Conservation (phyloP, 805 yeast species). For the Teunomyces kruisii region DNA sequence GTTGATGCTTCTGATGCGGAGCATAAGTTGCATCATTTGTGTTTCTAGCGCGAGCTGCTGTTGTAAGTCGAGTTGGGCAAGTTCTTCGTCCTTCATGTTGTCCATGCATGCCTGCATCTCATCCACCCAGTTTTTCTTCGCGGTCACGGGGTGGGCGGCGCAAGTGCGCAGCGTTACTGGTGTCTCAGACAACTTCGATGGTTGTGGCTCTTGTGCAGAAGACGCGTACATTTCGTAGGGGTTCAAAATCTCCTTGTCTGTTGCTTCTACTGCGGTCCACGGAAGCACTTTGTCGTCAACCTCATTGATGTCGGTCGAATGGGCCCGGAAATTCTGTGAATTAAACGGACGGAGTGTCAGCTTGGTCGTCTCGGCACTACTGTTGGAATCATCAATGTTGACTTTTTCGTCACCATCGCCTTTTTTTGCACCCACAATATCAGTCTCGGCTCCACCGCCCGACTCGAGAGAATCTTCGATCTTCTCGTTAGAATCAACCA, state of each 20-base stretch:
- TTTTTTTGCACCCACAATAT: not conserved
- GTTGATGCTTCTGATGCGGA: conserved; percentile 26
- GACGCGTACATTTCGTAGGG: not conserved
- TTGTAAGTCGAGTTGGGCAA: conserved; percentile 14
- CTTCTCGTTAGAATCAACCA: not conserved
- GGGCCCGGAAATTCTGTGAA: not conserved
- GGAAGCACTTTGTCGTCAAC: no score
- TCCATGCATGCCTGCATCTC: not conserved
- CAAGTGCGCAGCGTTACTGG: not conserved
- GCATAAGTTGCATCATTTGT: conserved; percentile 30
- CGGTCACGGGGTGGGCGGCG: no score
- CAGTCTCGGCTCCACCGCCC: not conserved
- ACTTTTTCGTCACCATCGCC: no score
- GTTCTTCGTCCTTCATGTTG: conserved; percentile 10
- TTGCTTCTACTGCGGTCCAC: no score
- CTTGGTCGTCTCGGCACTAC: not conserved
- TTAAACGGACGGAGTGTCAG: not conserved
- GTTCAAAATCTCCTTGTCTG: not conserved
- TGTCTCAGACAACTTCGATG: not conserved
- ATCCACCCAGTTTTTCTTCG: not conserved
- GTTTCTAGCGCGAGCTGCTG: conserved; percentile 32
- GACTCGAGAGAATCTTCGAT: not conserved
- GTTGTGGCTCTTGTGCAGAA: not conserved
- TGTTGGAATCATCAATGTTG: no score
- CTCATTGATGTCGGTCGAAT: not conserved